These are phyloP conservation scores for Arthroderma sp. DNA, from an alignment of 2,329 filamentous ascomycete species.

Conservation along the genomic window DNA sequence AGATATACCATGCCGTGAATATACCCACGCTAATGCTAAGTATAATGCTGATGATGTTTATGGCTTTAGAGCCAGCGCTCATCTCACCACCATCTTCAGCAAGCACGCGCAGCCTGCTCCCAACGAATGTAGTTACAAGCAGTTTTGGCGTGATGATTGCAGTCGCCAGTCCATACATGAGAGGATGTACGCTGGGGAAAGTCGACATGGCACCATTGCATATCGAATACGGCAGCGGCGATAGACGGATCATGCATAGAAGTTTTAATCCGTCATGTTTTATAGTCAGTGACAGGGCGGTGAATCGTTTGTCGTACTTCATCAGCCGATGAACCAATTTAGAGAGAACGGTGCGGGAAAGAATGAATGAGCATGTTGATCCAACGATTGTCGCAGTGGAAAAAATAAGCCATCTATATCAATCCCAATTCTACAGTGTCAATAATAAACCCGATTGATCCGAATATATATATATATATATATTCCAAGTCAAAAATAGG, in stretches of 20 bases:
- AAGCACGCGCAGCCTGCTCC: conserved; percentile 65
- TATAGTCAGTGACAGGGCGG: conserved; percentile 74
- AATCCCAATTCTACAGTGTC: neutral
- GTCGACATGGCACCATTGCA: conserved; percentile 92
- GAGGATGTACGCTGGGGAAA: conserved; percentile 70
- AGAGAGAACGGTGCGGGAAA: conserved; percentile 65
- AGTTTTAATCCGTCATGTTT: conserved; percentile 83
- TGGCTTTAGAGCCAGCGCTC: conserved; percentile 59
- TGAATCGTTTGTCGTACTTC: conserved; percentile 71
- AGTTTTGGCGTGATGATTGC: conserved; percentile 74
- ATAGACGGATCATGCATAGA: conserved; percentile 81
- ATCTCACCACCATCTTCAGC: conserved; percentile 76
- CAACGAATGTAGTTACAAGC: conserved; percentile 85
- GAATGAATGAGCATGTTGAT: conserved; percentile 64
- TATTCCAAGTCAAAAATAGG: neutral
- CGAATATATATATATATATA: neutral
- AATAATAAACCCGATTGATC: neutral
- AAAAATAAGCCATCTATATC: conserved; percentile 65
- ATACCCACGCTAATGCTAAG: conserved; percentile 59
- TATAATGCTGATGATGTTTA: conserved; percentile 74
- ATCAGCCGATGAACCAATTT: conserved; percentile 68
- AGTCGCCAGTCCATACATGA: conserved; percentile 68
- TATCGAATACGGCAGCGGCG: conserved; percentile 81
- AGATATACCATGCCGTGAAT: conserved; percentile 72
- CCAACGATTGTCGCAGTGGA: conserved; percentile 66